Evolutionary conservation across 2,329 filamentous ascomycete species (phyloP), one percentile per base, ranked within the genome.

Genomic region (Hymenoscyphus fraxineus): DNA sequence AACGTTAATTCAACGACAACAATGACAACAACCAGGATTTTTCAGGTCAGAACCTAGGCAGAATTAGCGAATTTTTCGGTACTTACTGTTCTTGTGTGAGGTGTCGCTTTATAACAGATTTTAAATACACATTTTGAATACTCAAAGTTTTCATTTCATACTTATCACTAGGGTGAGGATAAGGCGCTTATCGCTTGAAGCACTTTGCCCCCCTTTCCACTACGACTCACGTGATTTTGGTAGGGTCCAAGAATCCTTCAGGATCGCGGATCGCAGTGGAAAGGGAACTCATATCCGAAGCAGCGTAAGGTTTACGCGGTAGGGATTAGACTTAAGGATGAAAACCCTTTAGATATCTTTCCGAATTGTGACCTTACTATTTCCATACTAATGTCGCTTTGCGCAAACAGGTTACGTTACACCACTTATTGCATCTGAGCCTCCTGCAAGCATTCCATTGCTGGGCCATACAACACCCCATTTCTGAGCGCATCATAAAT

Each of bases 381-480:
- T 27, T 27, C 22, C 22, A 27, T 3, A 27, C 22, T 27, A 27
- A 27, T 27, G 22, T 27, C 22, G 22, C 22, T 27, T 27, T 27
- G 22, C 22, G 22, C 22, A 27, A 27, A 27, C 22, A 27, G 22
- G 22, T 27, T 12, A 22, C 7, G n/a, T 27, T 27, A 27, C 47
- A 27, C 47, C n/a, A 22, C 47, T 51, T 51, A 51, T 22, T 3
- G 2, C 4, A 9, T 51, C 47, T 57, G 55, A 19, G 57, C 15
- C 27, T 59, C 35, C 35, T 41, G 19, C 32, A 59, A 41, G 27
- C 57, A 59, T 19, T 59, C 57, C 57, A 59, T 59, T 19, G 39
- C 57, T 38, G 57, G 57, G 10, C 35, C 38, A 16, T 38, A 59
- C 13, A 59, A 15, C 7, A 41, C n/a, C 15, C 57, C 57, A 27